These are phyloP conservation scores for Orbilia javanica DNA, from an alignment of 2,329 filamentous ascomycete genomes.

Conservation along the genomic window DNA sequence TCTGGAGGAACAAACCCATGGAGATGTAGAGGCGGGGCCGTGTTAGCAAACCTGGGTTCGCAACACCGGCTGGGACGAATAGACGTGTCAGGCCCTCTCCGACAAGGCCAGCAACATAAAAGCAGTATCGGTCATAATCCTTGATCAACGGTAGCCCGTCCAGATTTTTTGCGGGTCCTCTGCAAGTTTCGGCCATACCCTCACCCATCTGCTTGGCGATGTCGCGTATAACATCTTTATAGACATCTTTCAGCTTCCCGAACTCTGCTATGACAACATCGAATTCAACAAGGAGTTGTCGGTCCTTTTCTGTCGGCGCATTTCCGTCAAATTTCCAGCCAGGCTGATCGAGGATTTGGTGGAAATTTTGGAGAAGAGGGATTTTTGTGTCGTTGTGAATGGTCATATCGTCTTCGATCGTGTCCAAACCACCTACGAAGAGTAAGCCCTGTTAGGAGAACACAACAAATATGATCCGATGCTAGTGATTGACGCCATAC, in stretches of 20 bases:
- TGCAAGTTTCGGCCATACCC: constrained; percentile 95
- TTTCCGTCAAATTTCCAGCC: constrained; percentile 92
- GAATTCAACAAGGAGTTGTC: constrained; percentile 91
- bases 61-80: constrained; percentile 87
- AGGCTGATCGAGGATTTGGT: constrained; percentile 81
- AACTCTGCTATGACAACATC: constrained; percentile 87
- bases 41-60: constrained; percentile 84
- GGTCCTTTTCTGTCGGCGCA: constrained; percentile 91
- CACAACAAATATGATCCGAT: not conserved
- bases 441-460: constrained; percentile 7
- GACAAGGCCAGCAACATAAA: constrained; percentile 98
- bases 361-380: constrained; percentile 84
- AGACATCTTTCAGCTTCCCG: constrained; percentile 85
- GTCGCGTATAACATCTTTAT: constrained; percentile 88
- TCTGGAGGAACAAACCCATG: constrained; percentile 97
- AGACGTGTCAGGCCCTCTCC: constrained; percentile 91
- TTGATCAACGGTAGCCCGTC: constrained; percentile 84
- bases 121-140: constrained; percentile 97
- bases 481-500: constrained; percentile 64
- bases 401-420: constrained; percentile 99
- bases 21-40: constrained; percentile 86
- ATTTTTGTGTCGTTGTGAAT: constrained; percentile 85
- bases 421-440: constrained; percentile 77
- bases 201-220: constrained; percentile 96
- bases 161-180: constrained; percentile 83